Conservation (phyloP, 768 basidiomycete genomes). For the Tricholoma terreum region DNA sequence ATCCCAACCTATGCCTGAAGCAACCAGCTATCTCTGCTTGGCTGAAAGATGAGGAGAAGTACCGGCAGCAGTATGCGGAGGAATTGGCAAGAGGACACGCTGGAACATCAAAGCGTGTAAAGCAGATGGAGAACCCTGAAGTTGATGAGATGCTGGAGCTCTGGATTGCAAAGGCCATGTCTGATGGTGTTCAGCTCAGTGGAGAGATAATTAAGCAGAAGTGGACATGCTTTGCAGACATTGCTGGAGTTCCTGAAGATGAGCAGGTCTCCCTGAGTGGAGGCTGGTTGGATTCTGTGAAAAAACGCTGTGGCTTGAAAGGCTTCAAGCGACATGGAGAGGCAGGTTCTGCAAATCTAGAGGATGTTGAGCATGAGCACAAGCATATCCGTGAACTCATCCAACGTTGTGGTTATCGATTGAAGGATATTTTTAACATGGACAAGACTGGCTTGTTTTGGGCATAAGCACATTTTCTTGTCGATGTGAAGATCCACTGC, state of each 20-base stretch:
- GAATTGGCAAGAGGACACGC: not conserved
- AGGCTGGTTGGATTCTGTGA: slow-evolving; percentile 31
- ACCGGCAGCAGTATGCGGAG: slow-evolving; percentile 10
- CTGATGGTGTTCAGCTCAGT: slow-evolving; percentile 27
- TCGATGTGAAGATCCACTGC: not conserved
- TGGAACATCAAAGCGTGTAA: not conserved
- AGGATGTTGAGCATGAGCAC: slow-evolving; percentile 23
- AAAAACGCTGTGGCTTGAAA: slow-evolving; percentile 22
- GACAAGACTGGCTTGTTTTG: no score
- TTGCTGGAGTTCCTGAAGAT: slow-evolving; percentile 27
- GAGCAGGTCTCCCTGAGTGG: slow-evolving; percentile 31
- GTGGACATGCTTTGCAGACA: slow-evolving; percentile 32
- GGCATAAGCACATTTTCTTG: not conserved
- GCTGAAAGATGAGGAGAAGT: slow-evolving; percentile 24
- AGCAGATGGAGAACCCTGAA: slow-evolving; percentile 3
- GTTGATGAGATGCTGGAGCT: slow-evolving; percentile 10
- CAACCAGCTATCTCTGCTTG: slow-evolving; percentile 32
- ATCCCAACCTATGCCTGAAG: slow-evolving; percentile 31
- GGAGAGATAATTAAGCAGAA: slow-evolving; percentile 34
- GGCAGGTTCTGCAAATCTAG: slow-evolving; percentile 24
- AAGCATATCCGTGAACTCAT: slow-evolving; percentile 24
- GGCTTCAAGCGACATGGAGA: slow-evolving; percentile 27
- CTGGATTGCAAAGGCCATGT: slow-evolving; percentile 23
- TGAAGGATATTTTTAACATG: no score
- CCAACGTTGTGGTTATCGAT: slow-evolving; percentile 20